Evolutionary conservation across 1,139 yeast species (phyloP), one percentile per base, ranked within the genome.

Genomic region (Protomyces pachydermus): DNA sequence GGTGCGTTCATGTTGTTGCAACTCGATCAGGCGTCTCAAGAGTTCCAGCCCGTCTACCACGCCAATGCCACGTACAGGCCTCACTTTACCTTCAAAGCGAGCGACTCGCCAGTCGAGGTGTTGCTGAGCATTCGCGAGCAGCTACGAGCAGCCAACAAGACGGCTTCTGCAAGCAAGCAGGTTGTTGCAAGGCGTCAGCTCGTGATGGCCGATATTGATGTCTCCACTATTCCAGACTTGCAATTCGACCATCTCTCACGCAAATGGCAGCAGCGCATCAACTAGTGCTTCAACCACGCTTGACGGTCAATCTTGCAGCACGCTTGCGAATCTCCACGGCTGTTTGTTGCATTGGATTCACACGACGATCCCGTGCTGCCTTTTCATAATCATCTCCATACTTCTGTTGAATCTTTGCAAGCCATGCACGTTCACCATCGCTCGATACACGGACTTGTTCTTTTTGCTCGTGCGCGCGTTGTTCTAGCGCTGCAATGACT

Each of bases 341-440:
- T 3, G 67, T 65, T 51, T 64, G 56, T 39, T 65, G 67, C 65
- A 56, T 65, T n/a, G 64, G 61, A 54, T 65, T 65, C 23, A 65
- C 38, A 42, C 53, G 77, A 82, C 84, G 54, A 74, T 93, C 98
- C 88, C 96, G 87, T 74, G 85, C 87, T 98, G 95, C 93, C 71
- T 85, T 88, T 61, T 83, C 86, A 73, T 85, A 91, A 74, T 93
- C 87, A 68, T 91, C 95, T 20, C 97, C 97, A 73, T 93, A 84
- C 75, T 89, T 90, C 37, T 82, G 83, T 66, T 85, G 81, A 60
- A 93, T 79, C 28, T 76, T 76, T 61, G 76, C 76, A 54, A 90
- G 76, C 96, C 97, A 90, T 48, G 82, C 87, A 57, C 75, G 77
- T 75, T 93, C 98, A 71, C 96, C 79, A 54, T 82, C 86, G 65